Evolutionary conservation across 352 stramenopile species (phyloP).

Genomic region (Pythium scleroteichum): DNA sequence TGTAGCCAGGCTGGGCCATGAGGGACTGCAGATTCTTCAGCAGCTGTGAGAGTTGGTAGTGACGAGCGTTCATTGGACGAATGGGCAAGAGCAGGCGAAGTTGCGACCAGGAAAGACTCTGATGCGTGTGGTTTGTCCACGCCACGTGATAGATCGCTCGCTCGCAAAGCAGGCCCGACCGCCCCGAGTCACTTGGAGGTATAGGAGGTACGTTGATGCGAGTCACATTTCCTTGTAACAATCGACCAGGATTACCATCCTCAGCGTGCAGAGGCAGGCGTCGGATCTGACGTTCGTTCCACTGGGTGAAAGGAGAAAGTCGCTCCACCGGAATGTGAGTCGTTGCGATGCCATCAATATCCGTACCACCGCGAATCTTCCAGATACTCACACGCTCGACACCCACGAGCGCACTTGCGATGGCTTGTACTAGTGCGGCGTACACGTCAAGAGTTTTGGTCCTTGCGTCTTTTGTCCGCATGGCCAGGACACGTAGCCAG

Average conservation of each 20-base stretch:
- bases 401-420: conserved; percentile 42
- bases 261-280: conserved; percentile 65
- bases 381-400: conserved; percentile 57
- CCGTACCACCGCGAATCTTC: conserved; percentile 38
- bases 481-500: conserved; percentile 51
- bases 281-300: conserved; percentile 59
- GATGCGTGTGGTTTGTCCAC: conserved; percentile 52
- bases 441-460: conserved; percentile 63
- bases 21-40: conserved; percentile 18
- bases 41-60: conserved; percentile 58
- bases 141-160: conserved; percentile 48
- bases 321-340: conserved; percentile 64
- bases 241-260: conserved; percentile 5
- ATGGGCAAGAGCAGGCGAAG: conserved; percentile 60
- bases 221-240: conserved; percentile 42
- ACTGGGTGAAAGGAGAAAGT: conserved; percentile 56
- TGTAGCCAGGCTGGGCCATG: background rate
- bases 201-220: conserved; percentile 13
- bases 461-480: conserved; percentile 34
- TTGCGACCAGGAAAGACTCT: conserved; percentile 49
- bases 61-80: conserved; percentile 65
- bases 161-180: conserved; percentile 29
- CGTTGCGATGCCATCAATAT: conserved; percentile 53
- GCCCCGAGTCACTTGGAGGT: background rate
- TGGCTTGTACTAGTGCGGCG: conserved; percentile 41